Evolutionary conservation across 495 filamentous ascomycete species (phyloP), one percentile per base, ranked within the genome.

Genomic region (Lepidopterella palustris): DNA sequence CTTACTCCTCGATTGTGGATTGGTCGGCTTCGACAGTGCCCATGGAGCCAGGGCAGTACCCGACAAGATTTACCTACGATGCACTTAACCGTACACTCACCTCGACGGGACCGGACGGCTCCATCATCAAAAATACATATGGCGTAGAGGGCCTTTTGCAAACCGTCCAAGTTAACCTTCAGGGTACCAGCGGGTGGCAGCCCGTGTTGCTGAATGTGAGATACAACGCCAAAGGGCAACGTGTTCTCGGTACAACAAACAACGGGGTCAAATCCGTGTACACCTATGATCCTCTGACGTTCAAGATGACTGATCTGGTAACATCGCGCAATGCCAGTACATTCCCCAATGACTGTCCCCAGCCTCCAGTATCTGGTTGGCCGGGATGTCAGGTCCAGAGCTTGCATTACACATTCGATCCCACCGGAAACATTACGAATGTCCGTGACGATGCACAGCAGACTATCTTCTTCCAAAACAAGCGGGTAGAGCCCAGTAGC

Each of bases 351-450:
- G 35, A 48, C 54, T 4, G 5, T n/a, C 5, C 32, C 9, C 4
- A 6, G 6, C 31, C 6, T 6, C 31, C 6, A 35, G 15, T 6
- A 6, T 6, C 6, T 6, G 15, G 31, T 6, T 6, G 6, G 6
- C 31, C 15, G 6, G 31, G 26, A 5, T 45, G 53, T 9, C 8
- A 40, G 5, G n/a, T 73, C 5, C 73, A 71, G 42, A 59, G 71
- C 53, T 50, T 73, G 13, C 42, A 49, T 0, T 73, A 73, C 51
- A 70, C 67, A 0, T 68, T 68, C 40, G 73, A 76, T 56, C 29
- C 60, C 3, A 10, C 65, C 0, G 65, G 64, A 13, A 65, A 65
- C 20, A 60, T 69, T 25, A 62, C 58, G 3, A 13, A 64, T 4
- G 56, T 59, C 13, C 47, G 53, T 0, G 70, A 76, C 50, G 21